phyloP scores from a whole-genome alignment of 345 rosid species.

The Ailanthus altissimus region DNA sequence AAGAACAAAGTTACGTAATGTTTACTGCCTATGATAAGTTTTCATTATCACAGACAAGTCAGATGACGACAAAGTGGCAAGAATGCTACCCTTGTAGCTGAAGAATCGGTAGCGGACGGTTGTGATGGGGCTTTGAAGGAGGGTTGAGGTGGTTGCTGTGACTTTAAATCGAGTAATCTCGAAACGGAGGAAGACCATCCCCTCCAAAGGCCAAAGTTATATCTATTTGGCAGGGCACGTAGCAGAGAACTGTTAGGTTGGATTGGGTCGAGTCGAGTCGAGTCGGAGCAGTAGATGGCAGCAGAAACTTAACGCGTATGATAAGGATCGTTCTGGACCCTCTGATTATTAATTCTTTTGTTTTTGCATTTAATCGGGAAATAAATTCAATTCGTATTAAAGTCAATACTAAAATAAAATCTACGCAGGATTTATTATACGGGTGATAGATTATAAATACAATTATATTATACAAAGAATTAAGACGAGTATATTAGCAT shows the following conservation, averaged over 20 bases:
- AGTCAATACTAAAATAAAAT: too few species aligned
- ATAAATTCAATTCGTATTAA: too few species aligned
- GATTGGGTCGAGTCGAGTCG: too few species aligned
- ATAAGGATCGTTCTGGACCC: slow-evolving; percentile 18
- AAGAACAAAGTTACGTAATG: not conserved
- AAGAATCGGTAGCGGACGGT: not conserved
- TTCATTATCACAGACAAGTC: not conserved
- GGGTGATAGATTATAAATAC: too few species aligned
- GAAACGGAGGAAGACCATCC: not conserved
- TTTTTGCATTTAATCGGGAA: too few species aligned
- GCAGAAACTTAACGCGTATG: not conserved
- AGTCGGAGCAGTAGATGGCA: slow-evolving; percentile 9
- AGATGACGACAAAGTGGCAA: too few species aligned
- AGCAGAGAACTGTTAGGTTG: not conserved
- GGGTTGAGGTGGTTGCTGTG: not conserved
- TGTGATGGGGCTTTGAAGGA: slow-evolving; percentile 4
- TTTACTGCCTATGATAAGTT: not conserved
- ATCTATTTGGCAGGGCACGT: slow-evolving; percentile 18
- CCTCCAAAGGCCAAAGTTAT: not conserved
- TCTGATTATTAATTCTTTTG: too few species aligned
- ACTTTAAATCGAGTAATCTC: not conserved
- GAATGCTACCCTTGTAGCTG: not conserved
- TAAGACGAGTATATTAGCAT: too few species aligned
- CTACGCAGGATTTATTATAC: too few species aligned
- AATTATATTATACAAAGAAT: too few species aligned